A percentile compares a stretch with the other conserved stretches of the same genome.
Conservation (phyloP, 495 filamentous ascomycete genomes). For the Oidiodendron maius region DNA sequence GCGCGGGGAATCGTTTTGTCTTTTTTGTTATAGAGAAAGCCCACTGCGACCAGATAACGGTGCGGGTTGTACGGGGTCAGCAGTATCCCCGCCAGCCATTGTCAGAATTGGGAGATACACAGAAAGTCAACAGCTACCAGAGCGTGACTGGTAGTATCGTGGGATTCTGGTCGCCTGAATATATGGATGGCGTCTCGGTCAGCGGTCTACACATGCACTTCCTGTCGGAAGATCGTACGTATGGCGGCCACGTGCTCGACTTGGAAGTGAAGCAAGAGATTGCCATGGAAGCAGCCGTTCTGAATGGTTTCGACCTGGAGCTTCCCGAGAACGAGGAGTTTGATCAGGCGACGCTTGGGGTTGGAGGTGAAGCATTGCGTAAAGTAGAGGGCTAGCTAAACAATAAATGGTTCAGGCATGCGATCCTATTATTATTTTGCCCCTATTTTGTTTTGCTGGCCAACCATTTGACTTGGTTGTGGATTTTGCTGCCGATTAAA, state of each 20-base stretch:
- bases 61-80: conserved; percentile 33
- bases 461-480: too few species aligned
- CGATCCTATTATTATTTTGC: too few species aligned
- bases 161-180: conserved; percentile 42
- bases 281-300: conserved; percentile 25
- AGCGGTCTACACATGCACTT: conserved; percentile 48
- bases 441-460: too few species aligned
- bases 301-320: conserved; percentile 31
- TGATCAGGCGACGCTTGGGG: conserved; percentile 30
- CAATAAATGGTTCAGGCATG: too few species aligned
- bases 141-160: conserved; percentile 36
- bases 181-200: conserved; percentile 41
- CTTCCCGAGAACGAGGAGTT: conserved; percentile 38
- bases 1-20: conserved; percentile 35
- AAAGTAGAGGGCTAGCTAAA: conserved; percentile 29
- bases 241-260: conserved; percentile 43
- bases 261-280: conserved; percentile 36
- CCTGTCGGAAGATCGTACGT: conserved; percentile 33
- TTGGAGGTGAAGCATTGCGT: conserved; percentile 27
- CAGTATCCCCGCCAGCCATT: conserved; percentile 29
- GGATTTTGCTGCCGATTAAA: too few species aligned
- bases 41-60: conserved; percentile 28
- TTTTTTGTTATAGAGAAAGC: conserved; percentile 33
- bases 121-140: conserved; percentile 30
- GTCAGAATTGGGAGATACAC: conserved; percentile 33